Evolutionary conservation across 1,284 basidiomycete species (phyloP), one percentile per base, ranked within the genome.

Genomic region (Neonothopanus nambi): DNA sequence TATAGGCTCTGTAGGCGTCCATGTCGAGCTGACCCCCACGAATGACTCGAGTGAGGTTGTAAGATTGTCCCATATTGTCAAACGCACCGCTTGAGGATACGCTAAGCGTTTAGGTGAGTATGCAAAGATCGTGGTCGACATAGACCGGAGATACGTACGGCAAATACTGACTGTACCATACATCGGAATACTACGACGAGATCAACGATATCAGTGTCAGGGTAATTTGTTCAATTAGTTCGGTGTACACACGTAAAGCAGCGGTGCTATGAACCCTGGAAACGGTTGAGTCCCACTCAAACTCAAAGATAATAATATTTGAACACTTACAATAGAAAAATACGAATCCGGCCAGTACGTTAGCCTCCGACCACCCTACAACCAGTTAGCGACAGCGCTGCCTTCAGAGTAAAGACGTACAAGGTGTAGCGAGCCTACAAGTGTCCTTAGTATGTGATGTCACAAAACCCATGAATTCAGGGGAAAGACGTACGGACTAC

Each of bases 51-150:
- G 78, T 68, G 17, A 87, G 82, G 44, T 86, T 74, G 68, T 89
- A 89, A 0, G 65, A 58, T 13, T 69, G 57, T 13, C 82, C 82
- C 38, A 70, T 77, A 62, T 83, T 82, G 65, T 84, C 81, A 71
- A 74, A 87, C 0, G 81, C 81, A 8, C 69, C 72, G 56, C 77
- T 76, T 6, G 79, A 80, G 2, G 82, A 84, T 52, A 85, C 82
- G 12, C 75, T 75, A 61, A 41, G n/a, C 30, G 13, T 61, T 5
- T 53, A 46, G 45, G 17, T n/a, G 35, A 48, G 23, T 33, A 15
- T 28, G 18, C 18, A 33, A 13, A 33, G 30, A 33, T 3, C 3
- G 30, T 33, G 9, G 9, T 33, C 30, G 30, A 9, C 13, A 33
- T 3, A 13, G 8, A 3, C 30, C 8, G 30, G 40, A 26, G 9